phyloP scores from a whole-genome alignment of 2,329 filamentous ascomycete species.

The Pochonia chlamydosporia region DNA sequence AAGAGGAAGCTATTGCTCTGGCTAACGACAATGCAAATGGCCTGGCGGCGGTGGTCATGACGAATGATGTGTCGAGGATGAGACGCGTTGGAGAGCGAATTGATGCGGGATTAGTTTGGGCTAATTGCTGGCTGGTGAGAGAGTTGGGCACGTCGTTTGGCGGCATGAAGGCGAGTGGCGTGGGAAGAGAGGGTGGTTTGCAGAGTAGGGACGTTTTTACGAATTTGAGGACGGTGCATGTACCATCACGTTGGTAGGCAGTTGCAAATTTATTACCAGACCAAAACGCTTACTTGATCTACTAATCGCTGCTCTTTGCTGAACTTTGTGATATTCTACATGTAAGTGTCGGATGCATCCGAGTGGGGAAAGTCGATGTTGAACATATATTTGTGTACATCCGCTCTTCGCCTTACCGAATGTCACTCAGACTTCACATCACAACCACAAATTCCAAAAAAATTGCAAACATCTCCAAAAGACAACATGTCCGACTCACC shows the following conservation, averaged over 20 bases:
- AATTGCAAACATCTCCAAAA: no score
- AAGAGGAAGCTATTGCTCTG: constrained; percentile 33
- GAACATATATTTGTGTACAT: background rate
- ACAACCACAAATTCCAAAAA: no score
- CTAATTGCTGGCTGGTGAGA: constrained; percentile 40
- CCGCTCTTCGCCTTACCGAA: background rate
- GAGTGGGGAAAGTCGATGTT: no score
- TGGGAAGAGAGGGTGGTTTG: constrained; percentile 37
- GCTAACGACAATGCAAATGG: constrained; percentile 53
- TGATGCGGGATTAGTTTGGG: constrained; percentile 53
- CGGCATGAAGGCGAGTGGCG: constrained; percentile 41
- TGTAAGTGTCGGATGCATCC: background rate
- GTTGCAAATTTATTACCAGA: no score
- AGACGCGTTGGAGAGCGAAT: constrained; percentile 47
- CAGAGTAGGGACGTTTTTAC: constrained; percentile 33
- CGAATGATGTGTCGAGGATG: constrained; percentile 44
- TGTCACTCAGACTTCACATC: background rate
- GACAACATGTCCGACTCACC: background rate
- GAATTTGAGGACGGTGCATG: background rate
- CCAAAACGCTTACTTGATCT: no score
- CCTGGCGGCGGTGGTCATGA: constrained; percentile 56
- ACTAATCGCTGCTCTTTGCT: no score
- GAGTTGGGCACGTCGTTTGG: constrained; percentile 38
- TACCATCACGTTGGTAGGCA: background rate
- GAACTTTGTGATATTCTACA: no score